phyloP scores from a whole-genome alignment of 371 early-diverging fungal genomes.

The Funneliformis caledonium region DNA sequence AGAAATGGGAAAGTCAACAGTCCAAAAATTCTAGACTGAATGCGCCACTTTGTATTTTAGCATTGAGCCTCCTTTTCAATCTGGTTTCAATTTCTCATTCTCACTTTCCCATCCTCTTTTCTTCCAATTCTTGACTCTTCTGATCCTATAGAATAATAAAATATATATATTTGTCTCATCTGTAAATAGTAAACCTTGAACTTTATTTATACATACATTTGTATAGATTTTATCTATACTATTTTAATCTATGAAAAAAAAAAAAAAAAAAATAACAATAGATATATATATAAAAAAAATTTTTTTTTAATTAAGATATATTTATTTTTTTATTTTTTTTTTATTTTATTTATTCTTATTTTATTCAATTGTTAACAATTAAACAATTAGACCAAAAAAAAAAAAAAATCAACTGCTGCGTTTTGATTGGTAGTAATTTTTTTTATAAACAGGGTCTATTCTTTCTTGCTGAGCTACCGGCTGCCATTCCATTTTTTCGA shows the following conservation, averaged over 20 bases:
- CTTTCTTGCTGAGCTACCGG: slow-evolving; percentile 14
- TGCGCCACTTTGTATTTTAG: slow-evolving; percentile 7
- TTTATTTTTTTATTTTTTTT: too few relatives aligned
- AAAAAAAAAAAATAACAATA: too few relatives aligned
- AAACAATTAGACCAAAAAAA: background rate
- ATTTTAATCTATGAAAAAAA: too few relatives aligned
- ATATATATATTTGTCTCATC: background rate
- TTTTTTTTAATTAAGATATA: too few relatives aligned
- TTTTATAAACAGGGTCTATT: slow-evolving; percentile 10
- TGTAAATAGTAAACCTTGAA: background rate
- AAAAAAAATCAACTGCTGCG: background rate
- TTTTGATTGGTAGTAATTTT: slow-evolving; percentile 8
- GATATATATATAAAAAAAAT: too few relatives aligned
- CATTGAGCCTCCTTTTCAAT: background rate
- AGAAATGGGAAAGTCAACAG: too few relatives aligned
- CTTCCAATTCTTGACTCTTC: background rate
- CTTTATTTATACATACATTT: too few relatives aligned
- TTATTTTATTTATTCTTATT: too few relatives aligned
- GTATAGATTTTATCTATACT: too few relatives aligned
- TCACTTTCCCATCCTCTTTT: background rate
- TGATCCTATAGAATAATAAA: background rate
- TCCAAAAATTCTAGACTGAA: too few relatives aligned
- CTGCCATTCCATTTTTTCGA: slow-evolving; percentile 10
- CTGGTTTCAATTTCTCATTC: background rate
- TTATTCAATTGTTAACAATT: too few relatives aligned